A percentile compares a stretch with the other conserved stretches of the same genome.
Conservation (phyloP, 805 yeast species). For the Wickerhamiella nectarea region DNA sequence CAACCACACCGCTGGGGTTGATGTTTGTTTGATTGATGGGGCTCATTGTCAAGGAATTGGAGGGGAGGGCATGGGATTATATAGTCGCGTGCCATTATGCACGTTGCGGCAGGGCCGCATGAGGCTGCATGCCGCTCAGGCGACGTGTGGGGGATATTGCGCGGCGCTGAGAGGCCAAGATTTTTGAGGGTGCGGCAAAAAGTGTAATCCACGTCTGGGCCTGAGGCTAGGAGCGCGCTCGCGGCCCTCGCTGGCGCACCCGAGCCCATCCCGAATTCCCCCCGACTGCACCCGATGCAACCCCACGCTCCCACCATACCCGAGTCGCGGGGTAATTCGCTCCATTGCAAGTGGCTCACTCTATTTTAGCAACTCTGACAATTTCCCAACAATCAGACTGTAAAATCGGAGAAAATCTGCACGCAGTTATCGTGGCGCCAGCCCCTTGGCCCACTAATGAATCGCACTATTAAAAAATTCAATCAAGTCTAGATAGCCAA, state of each 20-base stretch:
- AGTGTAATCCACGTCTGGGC: too few species aligned
- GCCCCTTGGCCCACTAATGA: too few species aligned
- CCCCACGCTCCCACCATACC: neutral
- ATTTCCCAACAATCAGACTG: too few species aligned
- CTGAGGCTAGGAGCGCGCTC: neutral
- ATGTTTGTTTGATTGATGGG: conserved; percentile 30
- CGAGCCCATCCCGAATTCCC: neutral
- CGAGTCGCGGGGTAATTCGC: neutral
- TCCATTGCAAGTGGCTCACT: too few species aligned
- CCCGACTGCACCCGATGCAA: neutral
- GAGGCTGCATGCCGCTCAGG: neutral
- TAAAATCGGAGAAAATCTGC: too few species aligned
- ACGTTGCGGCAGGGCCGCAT: neutral
- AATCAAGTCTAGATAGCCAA: too few species aligned
- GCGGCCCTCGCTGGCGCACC: neutral
- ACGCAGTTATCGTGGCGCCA: too few species aligned
- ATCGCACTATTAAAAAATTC: too few species aligned
- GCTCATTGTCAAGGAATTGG: conserved; percentile 16
- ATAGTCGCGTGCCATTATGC: neutral
- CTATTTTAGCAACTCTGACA: neutral
- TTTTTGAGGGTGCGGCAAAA: too few species aligned
- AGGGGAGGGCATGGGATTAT: neutral
- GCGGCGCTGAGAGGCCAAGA: neutral
- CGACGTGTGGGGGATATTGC: neutral
- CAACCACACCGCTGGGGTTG: conserved; percentile 32